These are phyloP conservation scores for Lasiodiplodia theobromae DNA, from an alignment of 2,329 filamentous ascomycete genomes.

Conservation along the genomic window DNA sequence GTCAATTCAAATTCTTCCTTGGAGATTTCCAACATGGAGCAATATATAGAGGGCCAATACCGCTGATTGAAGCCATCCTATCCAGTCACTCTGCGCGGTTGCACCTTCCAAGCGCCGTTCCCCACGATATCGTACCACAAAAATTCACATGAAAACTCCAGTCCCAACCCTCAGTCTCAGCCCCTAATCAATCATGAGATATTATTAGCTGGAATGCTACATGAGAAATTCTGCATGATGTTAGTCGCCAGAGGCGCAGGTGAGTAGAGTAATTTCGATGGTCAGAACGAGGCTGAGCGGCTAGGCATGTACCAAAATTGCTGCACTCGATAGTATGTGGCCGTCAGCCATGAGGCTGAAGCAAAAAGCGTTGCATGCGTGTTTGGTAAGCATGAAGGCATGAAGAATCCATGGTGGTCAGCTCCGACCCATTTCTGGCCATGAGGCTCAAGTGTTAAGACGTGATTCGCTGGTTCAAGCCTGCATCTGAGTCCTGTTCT, in stretches of 20 bases:
- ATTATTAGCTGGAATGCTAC: neutral
- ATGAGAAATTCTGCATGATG: neutral
- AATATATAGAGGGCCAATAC: neutral
- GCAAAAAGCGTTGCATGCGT: neutral
- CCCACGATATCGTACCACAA: neutral
- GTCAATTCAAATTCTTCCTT: neutral
- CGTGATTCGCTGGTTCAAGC: neutral
- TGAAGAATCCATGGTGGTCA: neutral
- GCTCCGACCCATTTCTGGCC: neutral
- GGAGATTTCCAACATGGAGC: neutral
- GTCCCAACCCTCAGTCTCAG: neutral
- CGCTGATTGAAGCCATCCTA: neutral
- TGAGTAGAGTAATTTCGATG: neutral
- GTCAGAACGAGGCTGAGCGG: constrained; percentile 3
- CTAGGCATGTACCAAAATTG: neutral
- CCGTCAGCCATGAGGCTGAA: neutral
- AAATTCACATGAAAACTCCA: neutral
- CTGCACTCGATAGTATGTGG: neutral
- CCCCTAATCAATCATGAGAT: neutral
- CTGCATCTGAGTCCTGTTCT: neutral
- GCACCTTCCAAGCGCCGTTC: neutral
- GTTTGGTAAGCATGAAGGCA: neutral
- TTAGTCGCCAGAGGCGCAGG: neutral
- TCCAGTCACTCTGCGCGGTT: too few species aligned
- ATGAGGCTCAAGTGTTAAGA: neutral